phyloP scores from a whole-genome alignment of 2,329 filamentous ascomycete species.

The Ophiocordyceps sinensis region DNA sequence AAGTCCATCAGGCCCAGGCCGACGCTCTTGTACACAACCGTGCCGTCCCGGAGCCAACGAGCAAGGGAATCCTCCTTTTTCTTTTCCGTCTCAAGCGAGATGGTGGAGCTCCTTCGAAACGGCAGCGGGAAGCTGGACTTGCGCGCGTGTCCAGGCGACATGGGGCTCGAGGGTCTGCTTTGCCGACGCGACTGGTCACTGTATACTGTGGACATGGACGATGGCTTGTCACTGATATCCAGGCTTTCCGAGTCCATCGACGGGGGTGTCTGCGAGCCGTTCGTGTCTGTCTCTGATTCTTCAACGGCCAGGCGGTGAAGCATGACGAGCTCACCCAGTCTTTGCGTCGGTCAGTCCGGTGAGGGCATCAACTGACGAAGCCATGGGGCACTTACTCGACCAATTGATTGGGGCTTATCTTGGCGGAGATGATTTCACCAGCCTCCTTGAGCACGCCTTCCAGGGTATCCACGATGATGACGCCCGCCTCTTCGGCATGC shows the following conservation, averaged over 20 bases:
- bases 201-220: conserved; percentile 28
- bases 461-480: conserved; percentile 60
- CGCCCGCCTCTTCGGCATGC: conserved; percentile 48
- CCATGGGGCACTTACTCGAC: conserved; percentile 48
- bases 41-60: conserved; percentile 44
- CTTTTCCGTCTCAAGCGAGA: conserved; percentile 21
- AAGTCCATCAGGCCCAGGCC: conserved; percentile 54
- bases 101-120: conserved; percentile 14
- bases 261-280: conserved; percentile 12
- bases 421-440: conserved; percentile 72
- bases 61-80: conserved; percentile 34
- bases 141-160: conserved; percentile 11
- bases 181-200: conserved; percentile 12
- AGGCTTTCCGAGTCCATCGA: conserved; percentile 8
- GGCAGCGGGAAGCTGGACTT: conserved; percentile 19
- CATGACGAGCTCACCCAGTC: conserved; percentile 65
- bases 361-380: background rate
- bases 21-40: conserved; percentile 56
- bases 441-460: conserved; percentile 70
- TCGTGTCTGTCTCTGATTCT: conserved; percentile 21
- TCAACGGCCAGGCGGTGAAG: conserved; percentile 31
- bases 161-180: conserved; percentile 17
- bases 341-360: conserved; percentile 9
- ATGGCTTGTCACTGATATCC: conserved; percentile 16
- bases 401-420: conserved; percentile 57